Conservation (phyloP, 169 alveolate genomes). For the Haemoproteus tartakovskyi region DNA sequence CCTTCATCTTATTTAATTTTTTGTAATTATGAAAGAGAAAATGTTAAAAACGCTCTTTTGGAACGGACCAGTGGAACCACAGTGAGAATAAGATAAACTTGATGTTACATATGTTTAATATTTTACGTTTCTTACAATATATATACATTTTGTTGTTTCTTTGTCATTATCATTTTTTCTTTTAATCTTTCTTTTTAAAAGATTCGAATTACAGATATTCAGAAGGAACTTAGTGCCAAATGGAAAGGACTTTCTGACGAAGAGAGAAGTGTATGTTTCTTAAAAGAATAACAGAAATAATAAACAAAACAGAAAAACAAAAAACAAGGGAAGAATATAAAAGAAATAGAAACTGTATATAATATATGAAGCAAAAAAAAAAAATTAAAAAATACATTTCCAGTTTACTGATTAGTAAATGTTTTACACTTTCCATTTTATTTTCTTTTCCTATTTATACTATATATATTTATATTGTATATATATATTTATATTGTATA, state of each 20-base stretch:
- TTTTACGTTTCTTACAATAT: background rate
- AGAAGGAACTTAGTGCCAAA: conserved; percentile 51
- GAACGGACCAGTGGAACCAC: conserved; percentile 14
- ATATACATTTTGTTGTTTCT: background rate
- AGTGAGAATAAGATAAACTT: conserved; percentile 1
- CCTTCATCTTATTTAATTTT: conserved; percentile 56
- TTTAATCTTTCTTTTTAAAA: background rate
- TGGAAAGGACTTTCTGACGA: conserved; percentile 48
- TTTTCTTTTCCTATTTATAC: background rate
- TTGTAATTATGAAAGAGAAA: conserved; percentile 52
- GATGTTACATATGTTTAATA: background rate
- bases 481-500: too few species aligned
- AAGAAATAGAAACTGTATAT: too few species aligned
- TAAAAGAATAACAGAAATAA: background rate
- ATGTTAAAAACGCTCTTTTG: conserved; percentile 15
- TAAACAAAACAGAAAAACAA: too few species aligned
- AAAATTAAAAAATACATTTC: background rate
- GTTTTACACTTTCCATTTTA: background rate
- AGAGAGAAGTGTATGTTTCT: conserved; percentile 31
- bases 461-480: too few species aligned
- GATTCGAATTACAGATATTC: conserved; percentile 59
- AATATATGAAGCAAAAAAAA: background rate
- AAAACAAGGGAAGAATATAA: too few species aligned
- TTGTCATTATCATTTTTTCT: background rate
- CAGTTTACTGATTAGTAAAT: background rate